These are phyloP conservation scores for Pueraria montana DNA, from an alignment of 306 rosid genomes.

Conservation along the genomic window DNA sequence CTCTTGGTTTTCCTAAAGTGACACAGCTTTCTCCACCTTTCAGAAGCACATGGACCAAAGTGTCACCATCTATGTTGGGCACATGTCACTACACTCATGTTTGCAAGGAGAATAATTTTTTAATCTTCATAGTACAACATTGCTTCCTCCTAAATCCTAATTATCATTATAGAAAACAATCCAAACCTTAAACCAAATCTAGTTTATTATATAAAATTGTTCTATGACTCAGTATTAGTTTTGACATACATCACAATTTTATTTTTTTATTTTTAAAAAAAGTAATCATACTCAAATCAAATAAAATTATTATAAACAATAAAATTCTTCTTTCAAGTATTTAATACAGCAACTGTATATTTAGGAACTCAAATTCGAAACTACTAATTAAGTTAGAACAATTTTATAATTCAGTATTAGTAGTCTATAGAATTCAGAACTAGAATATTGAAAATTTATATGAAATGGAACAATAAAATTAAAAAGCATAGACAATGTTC, in stretches of 20 bases:
- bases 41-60: neutral
- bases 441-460: too few species aligned
- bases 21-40: slow-evolving; percentile 2
- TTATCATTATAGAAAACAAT: neutral
- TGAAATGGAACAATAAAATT: neutral
- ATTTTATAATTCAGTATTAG: too few species aligned
- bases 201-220: neutral
- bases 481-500: neutral
- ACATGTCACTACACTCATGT: slow-evolving; percentile 14
- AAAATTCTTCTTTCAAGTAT: too few species aligned
- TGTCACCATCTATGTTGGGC: neutral
- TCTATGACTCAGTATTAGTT: neutral
- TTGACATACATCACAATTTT: too few species aligned
- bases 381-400: too few species aligned
- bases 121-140: neutral
- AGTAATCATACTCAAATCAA: too few species aligned
- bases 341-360: too few species aligned
- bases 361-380: too few species aligned
- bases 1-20: neutral
- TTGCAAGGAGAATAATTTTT: neutral
- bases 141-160: neutral
- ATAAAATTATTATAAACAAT: too few species aligned
- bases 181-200: neutral
- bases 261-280: too few species aligned
- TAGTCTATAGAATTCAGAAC: too few species aligned